phyloP scores from a whole-genome alignment of 164 flowering plant species.

The Platanus orientalis region DNA sequence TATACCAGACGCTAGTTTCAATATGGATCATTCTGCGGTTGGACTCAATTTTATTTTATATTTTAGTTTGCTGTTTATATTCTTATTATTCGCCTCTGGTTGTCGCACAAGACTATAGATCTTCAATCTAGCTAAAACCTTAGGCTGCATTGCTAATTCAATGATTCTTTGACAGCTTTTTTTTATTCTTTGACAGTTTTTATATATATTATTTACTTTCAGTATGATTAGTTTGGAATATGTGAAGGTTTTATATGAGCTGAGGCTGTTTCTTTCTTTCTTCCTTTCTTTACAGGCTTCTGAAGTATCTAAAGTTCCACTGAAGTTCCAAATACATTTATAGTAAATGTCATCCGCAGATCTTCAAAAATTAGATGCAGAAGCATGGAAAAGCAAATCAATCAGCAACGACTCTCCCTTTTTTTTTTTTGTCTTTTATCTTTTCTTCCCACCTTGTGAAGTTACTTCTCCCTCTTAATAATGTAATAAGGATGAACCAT shows the following conservation, averaged over 20 bases:
- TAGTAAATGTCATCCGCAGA: not conserved
- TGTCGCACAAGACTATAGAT: not conserved
- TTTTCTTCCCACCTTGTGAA: not conserved
- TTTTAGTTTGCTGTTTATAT: not conserved
- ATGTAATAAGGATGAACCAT: not conserved
- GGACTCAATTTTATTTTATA: not conserved
- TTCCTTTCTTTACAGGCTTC: not conserved
- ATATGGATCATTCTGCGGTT: not conserved
- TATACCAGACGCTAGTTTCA: not conserved
- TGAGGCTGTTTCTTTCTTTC: not conserved
- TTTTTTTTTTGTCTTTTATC: not conserved
- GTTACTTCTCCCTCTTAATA: no score
- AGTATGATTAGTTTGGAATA: not conserved
- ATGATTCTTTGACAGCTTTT: not conserved
- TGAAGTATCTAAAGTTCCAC: slow-evolving; percentile 1
- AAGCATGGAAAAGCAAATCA: not conserved
- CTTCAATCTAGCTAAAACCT: not conserved
- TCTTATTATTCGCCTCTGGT: not conserved
- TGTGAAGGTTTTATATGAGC: not conserved
- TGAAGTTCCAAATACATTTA: not conserved
- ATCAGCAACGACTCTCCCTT: not conserved
- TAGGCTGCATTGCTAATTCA: not conserved
- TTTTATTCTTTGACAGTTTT: not conserved
- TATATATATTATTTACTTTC: not conserved
- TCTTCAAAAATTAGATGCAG: slow-evolving; percentile 1